A percentile compares a stretch with the other conserved stretches of the same genome.
phyloP scores from a whole-genome alignment of 2,329 filamentous ascomycete genomes.

The Leptographium wingfieldii region DNA sequence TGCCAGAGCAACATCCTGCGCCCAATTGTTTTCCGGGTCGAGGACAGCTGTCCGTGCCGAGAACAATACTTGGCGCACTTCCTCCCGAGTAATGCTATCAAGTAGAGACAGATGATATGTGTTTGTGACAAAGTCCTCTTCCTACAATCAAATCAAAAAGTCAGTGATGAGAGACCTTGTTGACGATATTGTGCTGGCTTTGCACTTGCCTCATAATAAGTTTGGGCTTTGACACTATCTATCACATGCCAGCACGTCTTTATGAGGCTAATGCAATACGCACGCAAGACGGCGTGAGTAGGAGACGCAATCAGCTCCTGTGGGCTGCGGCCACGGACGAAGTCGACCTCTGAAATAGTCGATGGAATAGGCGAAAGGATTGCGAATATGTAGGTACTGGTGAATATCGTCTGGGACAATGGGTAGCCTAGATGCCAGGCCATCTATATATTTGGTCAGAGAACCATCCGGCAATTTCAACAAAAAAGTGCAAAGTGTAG shows the following conservation, averaged over 20 bases:
- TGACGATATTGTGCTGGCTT: neutral
- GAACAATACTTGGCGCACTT: constrained; percentile 42
- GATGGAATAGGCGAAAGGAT: constrained; percentile 60
- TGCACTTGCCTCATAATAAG: constrained; percentile 69
- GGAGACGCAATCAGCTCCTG: constrained; percentile 20
- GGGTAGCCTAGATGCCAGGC: constrained; percentile 96
- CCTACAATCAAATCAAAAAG: constrained; percentile 36
- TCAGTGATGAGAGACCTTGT: neutral
- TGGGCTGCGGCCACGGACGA: constrained; percentile 33
- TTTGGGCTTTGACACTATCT: constrained; percentile 62
- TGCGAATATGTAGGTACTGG: constrained; percentile 78
- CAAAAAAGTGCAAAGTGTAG: neutral
- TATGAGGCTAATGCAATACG: constrained; percentile 75
- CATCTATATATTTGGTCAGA: constrained; percentile 46
- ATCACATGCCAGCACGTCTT: constrained; percentile 76
- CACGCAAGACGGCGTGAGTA: constrained; percentile 51
- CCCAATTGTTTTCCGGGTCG: constrained; percentile 23
- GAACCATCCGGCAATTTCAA: neutral
- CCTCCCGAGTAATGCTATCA: constrained; percentile 42
- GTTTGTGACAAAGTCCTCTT: constrained; percentile 93
- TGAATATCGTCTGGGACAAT: constrained; percentile 87
- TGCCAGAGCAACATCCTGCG: constrained; percentile 34
- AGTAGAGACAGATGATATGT: constrained; percentile 74
- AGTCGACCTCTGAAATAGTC: constrained; percentile 52
- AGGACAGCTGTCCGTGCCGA: constrained; percentile 41